phyloP scores from a whole-genome alignment of 768 basidiomycete species.

The Lactarius akahatsu region DNA sequence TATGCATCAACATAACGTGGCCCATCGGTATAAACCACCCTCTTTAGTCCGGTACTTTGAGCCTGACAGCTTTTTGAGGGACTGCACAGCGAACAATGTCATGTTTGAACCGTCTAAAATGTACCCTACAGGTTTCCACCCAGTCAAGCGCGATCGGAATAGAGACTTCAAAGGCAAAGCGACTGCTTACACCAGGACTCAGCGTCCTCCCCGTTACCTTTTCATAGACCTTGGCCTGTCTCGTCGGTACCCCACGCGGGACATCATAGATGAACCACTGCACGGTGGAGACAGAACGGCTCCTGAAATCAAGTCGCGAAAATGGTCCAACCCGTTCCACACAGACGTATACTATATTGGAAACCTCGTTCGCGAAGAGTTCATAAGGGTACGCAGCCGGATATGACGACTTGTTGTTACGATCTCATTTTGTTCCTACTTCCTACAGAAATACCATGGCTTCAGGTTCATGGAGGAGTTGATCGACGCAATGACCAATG shows the following conservation, averaged over 20 bases:
- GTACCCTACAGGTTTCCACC: slow-evolving; percentile 36
- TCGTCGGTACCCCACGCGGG: slow-evolving; percentile 30
- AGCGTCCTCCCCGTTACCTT: slow-evolving; percentile 33
- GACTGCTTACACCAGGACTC: slow-evolving; percentile 30
- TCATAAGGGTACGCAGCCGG: slow-evolving; percentile 32
- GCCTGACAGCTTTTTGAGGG: slow-evolving; percentile 6
- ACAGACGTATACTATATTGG: slow-evolving; percentile 41
- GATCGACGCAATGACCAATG: slow-evolving; percentile 32
- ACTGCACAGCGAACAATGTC: slow-evolving; percentile 29
- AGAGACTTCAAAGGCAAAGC: slow-evolving; percentile 33
- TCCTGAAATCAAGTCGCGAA: slow-evolving; percentile 34
- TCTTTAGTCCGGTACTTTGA: neutral
- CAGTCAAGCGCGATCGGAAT: slow-evolving; percentile 23
- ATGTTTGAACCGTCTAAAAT: slow-evolving; percentile 36
- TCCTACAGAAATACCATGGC: slow-evolving; percentile 29
- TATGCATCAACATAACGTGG: slow-evolving; percentile 31
- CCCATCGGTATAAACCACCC: slow-evolving; percentile 35
- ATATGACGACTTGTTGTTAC: neutral
- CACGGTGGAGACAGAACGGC: slow-evolving; percentile 45
- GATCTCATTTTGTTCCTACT: neutral
- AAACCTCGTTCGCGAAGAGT: slow-evolving; percentile 34
- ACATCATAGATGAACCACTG: slow-evolving; percentile 35
- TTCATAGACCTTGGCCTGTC: slow-evolving; percentile 36
- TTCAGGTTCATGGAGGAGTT: slow-evolving; percentile 34
- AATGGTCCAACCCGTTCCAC: slow-evolving; percentile 36